Base-by-base conservation (phyloP, 2,329 filamentous ascomycete genomes). In the Mycocentrospora acerina region DNA sequence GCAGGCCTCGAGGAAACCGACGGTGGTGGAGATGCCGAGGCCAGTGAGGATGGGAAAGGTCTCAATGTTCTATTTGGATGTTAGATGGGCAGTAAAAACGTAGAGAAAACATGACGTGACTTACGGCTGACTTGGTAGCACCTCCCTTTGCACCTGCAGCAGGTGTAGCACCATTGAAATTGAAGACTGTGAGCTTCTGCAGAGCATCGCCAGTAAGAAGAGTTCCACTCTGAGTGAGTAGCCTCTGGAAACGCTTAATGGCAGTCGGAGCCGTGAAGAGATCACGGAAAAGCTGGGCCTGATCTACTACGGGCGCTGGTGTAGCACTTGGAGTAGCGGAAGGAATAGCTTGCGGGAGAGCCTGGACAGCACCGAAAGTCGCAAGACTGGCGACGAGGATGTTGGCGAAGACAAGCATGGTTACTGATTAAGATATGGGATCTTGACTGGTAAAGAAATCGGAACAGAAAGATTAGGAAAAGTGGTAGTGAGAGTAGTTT, bases 151-250 rank as follows among this genome's bases (percentile, higher is more conserved):
- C 82, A 35, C 78, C 70, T 11, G 66, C 25, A 8, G 62, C 44
- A 9, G 71, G 67, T 12, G 46, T 42, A 13, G 71, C 71, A 43
- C 65, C 57, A 46, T 79, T 64, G 52, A 77, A 74, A 60, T 76
- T 76, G 76, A 88, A 90, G 61, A 83, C 86, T 69, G 85, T 79
- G 57, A 55, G 29, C 10, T 57, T 51, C 31, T 51, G 53, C 18
- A 71, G 48, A 4, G 51, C 57, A 3, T 64, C 57, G 10, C 46
- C 55, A 5, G 55, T 48, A 29, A 68, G 55, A 7, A 70, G 57
- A 7, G 49, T 42, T 26, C 55, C 36, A 32, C 62, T 62, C 9
- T 55, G 40, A 17, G 60, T 60, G 8, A 70, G 53, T 26, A 70
- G 57, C 10, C 51, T 46, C 36, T 69, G 62, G 53, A 68, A 69